Evolutionary conservation across 768 basidiomycete species (phyloP).

Genomic region (Porphyrellus cyaneotinctus): DNA sequence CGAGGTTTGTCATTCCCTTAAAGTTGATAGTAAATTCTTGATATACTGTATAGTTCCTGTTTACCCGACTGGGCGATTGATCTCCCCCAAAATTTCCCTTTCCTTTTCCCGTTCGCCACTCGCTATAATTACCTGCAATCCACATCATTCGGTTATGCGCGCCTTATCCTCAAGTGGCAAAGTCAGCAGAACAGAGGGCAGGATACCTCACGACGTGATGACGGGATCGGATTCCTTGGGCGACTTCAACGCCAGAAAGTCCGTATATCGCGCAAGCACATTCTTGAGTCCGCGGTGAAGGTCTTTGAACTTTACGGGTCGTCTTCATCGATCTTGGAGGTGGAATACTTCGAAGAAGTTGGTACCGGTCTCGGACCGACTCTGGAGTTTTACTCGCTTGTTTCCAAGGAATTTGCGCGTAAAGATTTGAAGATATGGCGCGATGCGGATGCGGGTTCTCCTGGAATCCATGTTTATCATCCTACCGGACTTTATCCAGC

Average conservation of each 20-base stretch:
- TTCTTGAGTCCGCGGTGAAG: constrained; percentile 94
- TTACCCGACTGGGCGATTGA: constrained; percentile 97
- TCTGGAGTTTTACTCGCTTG: constrained; percentile 97
- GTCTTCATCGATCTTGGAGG: constrained; percentile 89
- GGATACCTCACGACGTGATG: constrained; percentile 78
- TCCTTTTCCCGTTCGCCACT: constrained; percentile 98
- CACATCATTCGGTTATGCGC: constrained; percentile 95
- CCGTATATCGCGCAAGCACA: constrained; percentile 89
- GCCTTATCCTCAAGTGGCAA: constrained; percentile 93
- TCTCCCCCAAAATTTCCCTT: constrained; percentile 93
- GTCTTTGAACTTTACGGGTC: constrained; percentile 96
- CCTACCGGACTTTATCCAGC: constrained; percentile 85
- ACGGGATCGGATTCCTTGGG: constrained; percentile 88
- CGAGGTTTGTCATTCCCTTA: constrained; percentile 58
- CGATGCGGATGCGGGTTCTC: constrained; percentile 63
- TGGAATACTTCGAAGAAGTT: constrained; percentile 98
- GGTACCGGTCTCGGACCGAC: constrained; percentile 97
- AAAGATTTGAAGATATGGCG: constrained; percentile 89
- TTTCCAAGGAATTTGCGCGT: constrained; percentile 91
- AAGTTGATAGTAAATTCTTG: not conserved
- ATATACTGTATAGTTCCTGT: constrained; percentile 62
- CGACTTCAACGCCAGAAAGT: constrained; percentile 95
- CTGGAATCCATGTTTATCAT: constrained; percentile 75
- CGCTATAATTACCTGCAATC: constrained; percentile 97
- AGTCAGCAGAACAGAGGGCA: constrained; percentile 79